These are phyloP conservation scores for Penicillium sp. DNA, from an alignment of 2,329 filamentous ascomycete genomes.

Conservation along the genomic window DNA sequence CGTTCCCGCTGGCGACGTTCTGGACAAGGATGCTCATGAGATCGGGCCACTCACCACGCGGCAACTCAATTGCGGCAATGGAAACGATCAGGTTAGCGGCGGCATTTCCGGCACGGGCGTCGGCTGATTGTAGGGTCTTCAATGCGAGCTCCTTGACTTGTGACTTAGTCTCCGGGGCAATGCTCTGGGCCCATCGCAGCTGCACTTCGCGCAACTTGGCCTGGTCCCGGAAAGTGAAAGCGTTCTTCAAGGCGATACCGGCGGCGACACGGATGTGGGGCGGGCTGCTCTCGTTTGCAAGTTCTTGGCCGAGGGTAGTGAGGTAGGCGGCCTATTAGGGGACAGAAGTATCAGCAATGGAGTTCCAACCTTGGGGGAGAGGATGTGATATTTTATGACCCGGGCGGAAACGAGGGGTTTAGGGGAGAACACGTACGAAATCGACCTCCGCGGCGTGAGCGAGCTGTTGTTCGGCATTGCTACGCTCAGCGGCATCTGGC, in stretches of 20 bases:
- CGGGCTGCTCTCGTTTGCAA: slow-evolving; percentile 83
- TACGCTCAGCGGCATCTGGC: slow-evolving; percentile 83
- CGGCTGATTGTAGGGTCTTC: slow-evolving; percentile 75
- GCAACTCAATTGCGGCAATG: slow-evolving; percentile 91
- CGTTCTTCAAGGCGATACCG: slow-evolving; percentile 95
- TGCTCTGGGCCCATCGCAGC: slow-evolving; percentile 83
- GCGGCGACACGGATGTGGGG: slow-evolving; percentile 87
- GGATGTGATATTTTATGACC: not conserved
- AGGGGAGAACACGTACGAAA: slow-evolving; percentile 65
- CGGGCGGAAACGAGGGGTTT: slow-evolving; percentile 27
- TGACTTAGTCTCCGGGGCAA: slow-evolving; percentile 75
- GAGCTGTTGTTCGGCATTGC: slow-evolving; percentile 90
- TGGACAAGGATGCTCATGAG: slow-evolving; percentile 85
- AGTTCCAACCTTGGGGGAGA: slow-evolving; percentile 4
- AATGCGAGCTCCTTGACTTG: slow-evolving; percentile 88
- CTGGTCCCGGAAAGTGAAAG: slow-evolving; percentile 90
- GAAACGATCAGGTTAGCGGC: slow-evolving; percentile 93
- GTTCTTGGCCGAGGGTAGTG: slow-evolving; percentile 83
- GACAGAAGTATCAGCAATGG: slow-evolving; percentile 26
- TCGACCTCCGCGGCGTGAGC: slow-evolving; percentile 87
- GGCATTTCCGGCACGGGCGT: slow-evolving; percentile 78
- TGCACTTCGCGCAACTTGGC: slow-evolving; percentile 84
- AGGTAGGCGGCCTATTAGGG: slow-evolving; percentile 77
- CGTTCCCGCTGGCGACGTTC: slow-evolving; percentile 81
- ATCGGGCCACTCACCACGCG: slow-evolving; percentile 87